phyloP scores from a whole-genome alignment of 78 protist species.

The Dictyostelium discoideum region DNA sequence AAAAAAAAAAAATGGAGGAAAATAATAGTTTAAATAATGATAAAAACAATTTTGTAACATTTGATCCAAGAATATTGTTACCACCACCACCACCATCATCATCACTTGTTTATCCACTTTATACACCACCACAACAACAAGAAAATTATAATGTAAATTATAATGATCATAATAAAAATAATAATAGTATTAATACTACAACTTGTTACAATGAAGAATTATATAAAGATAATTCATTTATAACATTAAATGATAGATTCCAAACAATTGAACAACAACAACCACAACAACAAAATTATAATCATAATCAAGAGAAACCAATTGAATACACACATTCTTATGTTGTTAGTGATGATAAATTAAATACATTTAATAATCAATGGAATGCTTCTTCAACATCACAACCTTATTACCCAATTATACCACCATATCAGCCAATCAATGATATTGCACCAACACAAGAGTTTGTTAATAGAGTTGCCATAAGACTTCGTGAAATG shows the following conservation, averaged over 20 bases:
- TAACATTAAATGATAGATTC: neutral
- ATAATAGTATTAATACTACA: neutral
- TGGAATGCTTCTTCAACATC: neutral
- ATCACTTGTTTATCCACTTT: neutral
- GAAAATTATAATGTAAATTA: neutral
- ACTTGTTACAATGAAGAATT: neutral
- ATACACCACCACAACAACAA: neutral
- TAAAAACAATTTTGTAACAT: neutral
- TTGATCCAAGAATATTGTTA: neutral
- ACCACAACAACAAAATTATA: neutral
- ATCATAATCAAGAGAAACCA: neutral
- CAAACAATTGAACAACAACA: neutral
- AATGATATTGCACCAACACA: slow-evolving; percentile 6
- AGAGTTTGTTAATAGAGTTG: neutral
- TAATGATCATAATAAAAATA: neutral
- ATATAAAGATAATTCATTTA: neutral
- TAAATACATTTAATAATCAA: neutral
- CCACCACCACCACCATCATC: neutral
- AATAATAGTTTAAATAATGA: neutral
- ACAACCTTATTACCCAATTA: neutral
- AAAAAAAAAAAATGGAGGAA: neutral
- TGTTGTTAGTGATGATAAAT: neutral
- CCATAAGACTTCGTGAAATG: neutral
- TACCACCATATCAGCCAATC: neutral
- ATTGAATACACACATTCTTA: neutral